phyloP scores from a whole-genome alignment of 495 filamentous ascomycete genomes.

The Neurospora africana region DNA sequence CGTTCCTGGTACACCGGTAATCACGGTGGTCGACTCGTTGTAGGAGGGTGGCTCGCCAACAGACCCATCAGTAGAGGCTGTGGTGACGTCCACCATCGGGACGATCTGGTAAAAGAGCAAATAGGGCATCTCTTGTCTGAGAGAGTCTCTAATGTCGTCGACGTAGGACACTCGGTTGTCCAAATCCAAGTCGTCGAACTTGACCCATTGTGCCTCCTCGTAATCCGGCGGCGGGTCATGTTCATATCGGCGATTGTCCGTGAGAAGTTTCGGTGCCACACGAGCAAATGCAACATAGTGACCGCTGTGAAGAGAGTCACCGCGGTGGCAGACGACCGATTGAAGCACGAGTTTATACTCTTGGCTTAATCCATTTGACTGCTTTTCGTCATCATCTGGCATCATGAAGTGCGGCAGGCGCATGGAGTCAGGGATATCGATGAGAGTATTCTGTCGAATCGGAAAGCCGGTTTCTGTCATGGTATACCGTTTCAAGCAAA shows the following conservation, averaged over 20 bases:
- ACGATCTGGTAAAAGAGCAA: slow-evolving; percentile 91
- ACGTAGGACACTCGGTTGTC: slow-evolving; percentile 55
- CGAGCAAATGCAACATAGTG: slow-evolving; percentile 84
- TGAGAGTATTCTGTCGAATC: slow-evolving; percentile 60
- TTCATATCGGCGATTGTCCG: slow-evolving; percentile 42
- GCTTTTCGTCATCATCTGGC: slow-evolving; percentile 59
- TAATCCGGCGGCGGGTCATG: slow-evolving; percentile 40
- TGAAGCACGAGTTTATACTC: slow-evolving; percentile 82
- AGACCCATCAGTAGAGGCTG: slow-evolving; percentile 43
- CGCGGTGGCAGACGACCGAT: slow-evolving; percentile 83
- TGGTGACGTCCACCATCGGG: slow-evolving; percentile 63
- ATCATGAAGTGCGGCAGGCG: slow-evolving; percentile 82
- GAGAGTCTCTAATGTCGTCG: slow-evolving; percentile 60
- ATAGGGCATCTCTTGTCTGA: slow-evolving; percentile 84
- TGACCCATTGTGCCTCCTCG: slow-evolving; percentile 67
- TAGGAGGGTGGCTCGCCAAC: slow-evolving; percentile 45
- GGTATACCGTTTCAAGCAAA: slow-evolving; percentile 85
- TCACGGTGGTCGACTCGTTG: slow-evolving; percentile 27
- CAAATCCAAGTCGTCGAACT: slow-evolving; percentile 73
- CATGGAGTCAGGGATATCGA: slow-evolving; percentile 89
- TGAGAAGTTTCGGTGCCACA: slow-evolving; percentile 46
- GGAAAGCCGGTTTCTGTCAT: slow-evolving; percentile 59
- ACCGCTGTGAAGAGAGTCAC: slow-evolving; percentile 77
- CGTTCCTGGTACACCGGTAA: slow-evolving; percentile 8
- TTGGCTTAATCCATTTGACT: slow-evolving; percentile 44